Evolutionary conservation across 805 yeast genomes (phyloP), one percentile per base, ranked within the genome.

Genomic region (Candida bentonensis): DNA sequence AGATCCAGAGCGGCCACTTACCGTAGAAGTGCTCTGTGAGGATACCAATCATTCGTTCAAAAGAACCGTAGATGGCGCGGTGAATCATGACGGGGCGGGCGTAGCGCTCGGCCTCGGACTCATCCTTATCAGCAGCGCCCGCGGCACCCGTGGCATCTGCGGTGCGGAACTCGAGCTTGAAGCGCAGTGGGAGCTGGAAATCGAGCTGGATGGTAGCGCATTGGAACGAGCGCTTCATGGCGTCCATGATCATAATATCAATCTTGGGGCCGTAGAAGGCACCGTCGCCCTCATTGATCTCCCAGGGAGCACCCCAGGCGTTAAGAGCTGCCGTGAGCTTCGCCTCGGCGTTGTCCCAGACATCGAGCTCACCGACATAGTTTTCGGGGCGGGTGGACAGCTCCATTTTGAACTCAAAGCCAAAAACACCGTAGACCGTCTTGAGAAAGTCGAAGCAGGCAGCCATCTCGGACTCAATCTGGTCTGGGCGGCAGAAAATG

Each of bases 1-100:
- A 88, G 62, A 92, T 74, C 98, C 98, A 92, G 75, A 92, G 85
- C 60, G 99, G 99, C 99, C 99, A 92, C 65, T 87, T 92, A 59
- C 99, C 99, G 61, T 88, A 95, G 68, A 73, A 92, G 70, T 92
- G 98, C 68, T 92, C 99, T 47, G 95, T 88, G 65, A 92, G 78
- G 56, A 92, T 89, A 51, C 96, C 98, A 51, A 95, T 84, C 97
- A 92, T 88, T 74, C 99, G 84, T 74, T 92, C 99, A 49, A 92
- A 94, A 40, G 96, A 85, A 54, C 99, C 99, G 61, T 89, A 76
- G 53, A 92, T 86, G 53, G 99, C 99, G 69, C 99, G 84, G 72
- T 92, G 99, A 60, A 92, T 89, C 97, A 92, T 92, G 45, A 92
- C 99, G 43, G 99, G 99, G 66, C 95, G 83, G 46, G 73, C 76